Evolutionary conservation across 2,329 filamentous ascomycete species (phyloP), one percentile per base, ranked within the genome.

Genomic region (Sclerotinia subarctica): DNA sequence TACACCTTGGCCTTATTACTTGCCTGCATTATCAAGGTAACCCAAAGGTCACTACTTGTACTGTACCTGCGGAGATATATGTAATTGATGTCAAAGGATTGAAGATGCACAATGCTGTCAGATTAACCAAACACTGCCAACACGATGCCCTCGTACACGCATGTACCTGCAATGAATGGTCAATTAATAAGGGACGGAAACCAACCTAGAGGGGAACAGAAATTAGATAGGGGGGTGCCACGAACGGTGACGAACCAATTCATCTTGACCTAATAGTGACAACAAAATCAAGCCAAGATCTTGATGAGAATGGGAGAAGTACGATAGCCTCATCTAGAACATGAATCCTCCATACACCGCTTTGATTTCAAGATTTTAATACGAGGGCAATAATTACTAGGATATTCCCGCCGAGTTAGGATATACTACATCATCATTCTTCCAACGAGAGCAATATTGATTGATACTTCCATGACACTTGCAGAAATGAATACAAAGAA

Each of bases 101-200:
- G 26, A 67, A 67, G 65, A 67, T 67, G 65, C 57, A 67, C 57
- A 62, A 47, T 67, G 64, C 65, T 60, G 65, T 67, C 65, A 67
- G 65, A 67, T 63, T 67, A 35, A 53, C 65, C 64, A 59, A 35
- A 49, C 46, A 51, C 35, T 51, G 64, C 64, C 65, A 67, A 26
- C 65, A 38, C 29, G 26, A 44, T 52, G 56, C 65, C 65, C 47
- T 67, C 49, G 65, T 67, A 63, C 57, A 63, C 57, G 57, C 57
- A 67, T 67, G 49, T 47, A n/a, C 52, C 47, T 67, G 65, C 65
- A 63, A 49, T 67, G 65, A 38, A 67, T 63, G 44, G 5, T 38
- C 64, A 59, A 47, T 58, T 63, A 51, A 66, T 62, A 67, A 52
- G 56, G 42, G 65, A 63, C 65, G 65, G 65, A 63, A 67, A 54